Base-by-base conservation (phyloP, 768 basidiomycete species). In the Termitomyces sp. region DNA sequence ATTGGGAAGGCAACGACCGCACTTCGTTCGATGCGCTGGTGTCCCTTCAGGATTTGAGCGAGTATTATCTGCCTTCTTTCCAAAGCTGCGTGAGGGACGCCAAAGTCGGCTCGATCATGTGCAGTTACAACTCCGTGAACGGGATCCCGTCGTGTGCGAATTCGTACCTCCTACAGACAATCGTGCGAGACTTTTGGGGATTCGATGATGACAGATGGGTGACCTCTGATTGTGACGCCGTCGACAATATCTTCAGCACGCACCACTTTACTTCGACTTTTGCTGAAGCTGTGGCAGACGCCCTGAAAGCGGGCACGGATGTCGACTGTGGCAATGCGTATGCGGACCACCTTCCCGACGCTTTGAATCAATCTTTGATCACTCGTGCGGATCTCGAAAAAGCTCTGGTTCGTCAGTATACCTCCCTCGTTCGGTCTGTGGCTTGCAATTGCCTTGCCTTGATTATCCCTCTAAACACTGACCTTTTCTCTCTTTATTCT, bases 51-150 rank as follows among this genome's bases (percentile, higher is more conserved):
- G 84, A 86, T 58, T 68, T 86, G 30, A 78, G 74, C 67, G 81
- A 83, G 63, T 86, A 73, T 64, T 84, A 84, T 67, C 70, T 80
- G 6, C 82, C 78, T 0, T 68, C 81, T 3, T 86, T 84, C 78
- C 81, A 83, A 66, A 75, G 70, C 51, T 84, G 83, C 64, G 82
- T 82, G n/a, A 74, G 83, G 41, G 84, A 86, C 61, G 83, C 83
- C 11, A 81, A 82, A 63, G 83, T 81, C 37, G 81, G 75, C 2
- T 79, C 79, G n/a, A 73, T 84, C 37, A 85, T 85, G 83, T 86
- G 83, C 73, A 81, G 79, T 61, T 86, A 85, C 65, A 86, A 85
- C 60, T 78, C 82, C 11, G 81, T 86, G 20, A 84, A 85, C 59
- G 84, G 84, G 2, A 68, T 85, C 33, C 83, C 84, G 4, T 73